Base-by-base conservation (phyloP, 805 yeast genomes). In the Saccharomycopsis lassenensis region DNA sequence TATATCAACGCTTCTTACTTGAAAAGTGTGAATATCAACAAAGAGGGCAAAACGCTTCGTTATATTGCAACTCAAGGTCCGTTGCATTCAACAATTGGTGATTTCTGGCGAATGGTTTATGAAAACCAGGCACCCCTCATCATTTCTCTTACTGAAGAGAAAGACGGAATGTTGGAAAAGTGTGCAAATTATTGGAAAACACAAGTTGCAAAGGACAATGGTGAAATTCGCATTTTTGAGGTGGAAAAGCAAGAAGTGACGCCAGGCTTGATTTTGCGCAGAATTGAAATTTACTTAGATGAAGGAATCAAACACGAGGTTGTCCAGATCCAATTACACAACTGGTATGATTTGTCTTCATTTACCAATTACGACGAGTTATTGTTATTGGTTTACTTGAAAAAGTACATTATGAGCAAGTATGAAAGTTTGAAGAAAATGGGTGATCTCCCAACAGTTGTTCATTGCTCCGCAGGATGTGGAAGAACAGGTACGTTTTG, bases 391-490 rank as follows among this genome's bases (percentile, higher is more conserved):
- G 35, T 48, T 15, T 35, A 19, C 10, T 18, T 39, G 19, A 41
- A 40, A 30, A 31, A 21, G 5, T 27, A 15, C 26, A 10, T 35
- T 16, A 12, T 47, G 26, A 10, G 11, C 14, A 19, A 25, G 18
- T 18, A 18, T 16, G 5, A 28, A 5, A 15, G 16, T n/a, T 14
- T 10, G 24, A 12, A 20, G 20, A 18, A 14, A 7, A 15, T 12
- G 8, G 47, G 52, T n/a, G 52, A 60, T 1, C 57, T 67, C 1
- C 89, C 91, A 15, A 66, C 76, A 4, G 52, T 85, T 31, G 82
- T 81, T 18, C 97, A 89, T 57, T 89, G 98, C 52, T 84, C 95
- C 5, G 97, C 97, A 1, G 98, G 98, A 0, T 86, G 94, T 52
- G 98, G 98, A 14, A 64, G 98, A 40, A 85, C 97, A 0, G 98